Evolutionary conservation across 139 green algal species (phyloP), one percentile per base, ranked within the genome.

Genomic region (Tetradesmus obliquus): DNA sequence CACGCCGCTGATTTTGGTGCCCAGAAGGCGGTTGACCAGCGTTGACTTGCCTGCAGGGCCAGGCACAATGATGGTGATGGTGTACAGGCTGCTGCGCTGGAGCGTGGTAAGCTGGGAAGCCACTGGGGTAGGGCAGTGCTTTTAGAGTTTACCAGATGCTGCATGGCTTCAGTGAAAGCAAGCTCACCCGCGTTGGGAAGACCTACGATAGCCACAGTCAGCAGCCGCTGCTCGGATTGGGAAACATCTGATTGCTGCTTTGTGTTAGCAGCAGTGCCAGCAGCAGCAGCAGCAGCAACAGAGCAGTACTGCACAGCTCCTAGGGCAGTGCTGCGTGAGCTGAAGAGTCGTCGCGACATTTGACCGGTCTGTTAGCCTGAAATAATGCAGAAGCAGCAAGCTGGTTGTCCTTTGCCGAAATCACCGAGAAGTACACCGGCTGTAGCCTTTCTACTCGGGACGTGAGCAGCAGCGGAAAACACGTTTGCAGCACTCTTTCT

Each of bases 1-100:
- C 10, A 98, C 97, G 5, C 97, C 97, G 54, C 74, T 95, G 82
- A 95, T 79, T 88, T 97, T 97, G 15, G n/a, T 55, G 72, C 96
- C 96, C 5, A 96, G 87, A 60, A 97, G 89, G 5, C 86, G 69
- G 79, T 97, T 96, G 12, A 87, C 90, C 15, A 97, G 92, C n/a
- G 90, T 92, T 55, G 94, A 95, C 84, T 97, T 97, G 54, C 95
- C 95, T 58, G 95, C 84, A 62, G 17, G 66, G 17, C 17, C 15
- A 71, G 9, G 2, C 2, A 19, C 60, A 3, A 71, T 76, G 60
- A 22, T 10, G 19, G 19, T 3, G 3, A 24, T 13, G 66, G 17
- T 76, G 2, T 24, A 76, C 17, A 12, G n/a, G 66, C 17, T 76
- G 66, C 15, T 24, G 17, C 66, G 15, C 3, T 24, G 66, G 32